Evolutionary conservation across 2,329 filamentous ascomycete genomes (phyloP).

Genomic region (Tolypocladium sp.): DNA sequence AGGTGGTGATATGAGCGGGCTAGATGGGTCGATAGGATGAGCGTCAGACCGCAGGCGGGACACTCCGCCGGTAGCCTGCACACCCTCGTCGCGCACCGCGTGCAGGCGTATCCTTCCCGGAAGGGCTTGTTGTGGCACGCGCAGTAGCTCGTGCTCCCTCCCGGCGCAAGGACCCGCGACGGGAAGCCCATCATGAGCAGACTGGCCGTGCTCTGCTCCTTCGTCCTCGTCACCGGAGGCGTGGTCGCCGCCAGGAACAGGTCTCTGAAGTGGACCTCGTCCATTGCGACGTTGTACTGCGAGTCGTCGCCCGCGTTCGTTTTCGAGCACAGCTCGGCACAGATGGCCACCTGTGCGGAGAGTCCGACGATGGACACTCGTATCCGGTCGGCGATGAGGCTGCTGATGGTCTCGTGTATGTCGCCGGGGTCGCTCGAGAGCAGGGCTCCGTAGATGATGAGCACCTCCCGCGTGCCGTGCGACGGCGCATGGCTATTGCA

Average conservation of each 20-base stretch:
- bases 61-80: slow-evolving; percentile 87
- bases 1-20: slow-evolving; percentile 90
- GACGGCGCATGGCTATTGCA: slow-evolving; percentile 67
- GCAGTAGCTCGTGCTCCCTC: slow-evolving; percentile 62
- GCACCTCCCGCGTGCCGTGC: slow-evolving; percentile 86
- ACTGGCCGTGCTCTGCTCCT: slow-evolving; percentile 47
- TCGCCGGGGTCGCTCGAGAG: slow-evolving; percentile 89
- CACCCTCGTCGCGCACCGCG: slow-evolving; percentile 79
- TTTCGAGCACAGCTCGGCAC: slow-evolving; percentile 74
- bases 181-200: slow-evolving; percentile 98
- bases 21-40: slow-evolving; percentile 89
- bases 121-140: slow-evolving; percentile 81
- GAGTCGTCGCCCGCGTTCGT: slow-evolving; percentile 75
- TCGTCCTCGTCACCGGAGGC: slow-evolving; percentile 70
- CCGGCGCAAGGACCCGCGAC: slow-evolving; percentile 66
- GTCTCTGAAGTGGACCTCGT: slow-evolving; percentile 70
- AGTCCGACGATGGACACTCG: slow-evolving; percentile 84
- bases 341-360: slow-evolving; percentile 86
- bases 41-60: slow-evolving; percentile 79
- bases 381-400: slow-evolving; percentile 73
- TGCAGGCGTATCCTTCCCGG: slow-evolving; percentile 83
- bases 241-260: slow-evolving; percentile 84
- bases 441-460: slow-evolving; percentile 85
- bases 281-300: slow-evolving; percentile 74
- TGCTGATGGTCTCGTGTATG: slow-evolving; percentile 80